These are phyloP conservation scores for Cladobotryum protrusum DNA, from an alignment of 2,329 filamentous ascomycete species.

Conservation along the genomic window DNA sequence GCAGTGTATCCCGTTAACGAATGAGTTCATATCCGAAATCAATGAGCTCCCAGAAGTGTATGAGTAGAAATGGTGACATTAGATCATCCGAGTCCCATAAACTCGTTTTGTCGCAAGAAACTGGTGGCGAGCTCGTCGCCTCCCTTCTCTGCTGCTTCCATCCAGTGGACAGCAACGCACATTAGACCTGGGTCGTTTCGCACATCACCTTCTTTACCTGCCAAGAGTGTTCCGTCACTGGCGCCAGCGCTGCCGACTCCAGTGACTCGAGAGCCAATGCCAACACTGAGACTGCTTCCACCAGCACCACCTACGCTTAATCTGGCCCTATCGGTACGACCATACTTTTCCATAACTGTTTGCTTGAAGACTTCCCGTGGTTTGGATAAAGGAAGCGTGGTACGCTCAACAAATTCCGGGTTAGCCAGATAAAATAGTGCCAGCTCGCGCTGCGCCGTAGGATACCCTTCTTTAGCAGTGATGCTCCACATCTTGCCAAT, in stretches of 20 bases:
- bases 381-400: slow-evolving; percentile 76
- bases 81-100: slow-evolving; percentile 27
- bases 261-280: slow-evolving; percentile 17
- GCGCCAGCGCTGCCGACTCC: slow-evolving; percentile 15
- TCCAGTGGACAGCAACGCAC: slow-evolving; percentile 96
- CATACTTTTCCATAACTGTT: slow-evolving; percentile 69
- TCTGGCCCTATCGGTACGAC: slow-evolving; percentile 30
- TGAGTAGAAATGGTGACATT: slow-evolving; percentile 21
- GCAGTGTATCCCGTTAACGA: slow-evolving; percentile 1
- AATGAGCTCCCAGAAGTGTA: neutral
- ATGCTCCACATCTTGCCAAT: slow-evolving; percentile 88
- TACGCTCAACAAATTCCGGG: slow-evolving; percentile 74
- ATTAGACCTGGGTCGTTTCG: slow-evolving; percentile 79
- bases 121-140: slow-evolving; percentile 79
- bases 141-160: slow-evolving; percentile 81
- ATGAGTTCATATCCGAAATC: slow-evolving; percentile 11
- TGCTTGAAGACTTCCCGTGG: slow-evolving; percentile 87
- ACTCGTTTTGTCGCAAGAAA: slow-evolving; percentile 65
- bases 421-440: slow-evolving; percentile 90
- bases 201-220: slow-evolving; percentile 40
- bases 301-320: slow-evolving; percentile 18
- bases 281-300: slow-evolving; percentile 18
- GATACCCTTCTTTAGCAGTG: slow-evolving; percentile 79
- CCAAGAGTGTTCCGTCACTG: slow-evolving; percentile 18
- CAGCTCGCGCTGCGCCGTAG: slow-evolving; percentile 85